Evolutionary conservation across 371 early-diverging fungal species (phyloP), one percentile per base, ranked within the genome.

Genomic region (Mortierella sp.): DNA sequence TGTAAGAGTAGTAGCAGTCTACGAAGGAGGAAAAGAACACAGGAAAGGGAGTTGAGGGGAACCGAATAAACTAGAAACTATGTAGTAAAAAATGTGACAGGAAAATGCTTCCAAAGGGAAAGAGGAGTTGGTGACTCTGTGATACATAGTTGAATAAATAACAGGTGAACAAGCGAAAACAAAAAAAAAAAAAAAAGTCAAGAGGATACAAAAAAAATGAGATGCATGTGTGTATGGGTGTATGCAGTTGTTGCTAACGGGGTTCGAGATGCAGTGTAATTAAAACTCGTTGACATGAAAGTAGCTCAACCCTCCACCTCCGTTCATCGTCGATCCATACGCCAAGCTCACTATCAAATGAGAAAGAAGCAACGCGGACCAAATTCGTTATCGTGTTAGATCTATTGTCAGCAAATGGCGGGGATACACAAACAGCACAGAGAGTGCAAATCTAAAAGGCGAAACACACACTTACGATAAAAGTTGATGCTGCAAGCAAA

Each of bases 401-500:
- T 75, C 24, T 28, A 57, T 57, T 57, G 13, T n/a, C 28, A 44
- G 31, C 58, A 28, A 58, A 45, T 21, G 21, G 21, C 9, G 55
- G 7, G 55, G 7, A 7, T 6, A 10, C 24, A 38, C 19, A 24
- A 65, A 38, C 42, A 42, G 9, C n/a, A 55, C 13, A 5, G 24
- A 2, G 10, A 42, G 24, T 1, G 28, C 13, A 58, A n/a, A n/a
- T n/a, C n/a, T n/a, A n/a, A n/a, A n/a, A n/a, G n/a, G n/a, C 13
- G 47, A 7, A 2, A 3, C 50, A 50, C 50, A 44, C 44, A 70
- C 78, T 84, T 79, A 81, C 81, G 19, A 68, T 80, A 85, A 72
- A 79, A 79, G 70, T 82, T 85, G 44, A 80, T 70, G 54, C 80
- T 74, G 52, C 77, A 85, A 8, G 78, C 82, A 73, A 79, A 38